phyloP scores from a whole-genome alignment of 164 flowering plant genomes.

The Umbellularia californica region DNA sequence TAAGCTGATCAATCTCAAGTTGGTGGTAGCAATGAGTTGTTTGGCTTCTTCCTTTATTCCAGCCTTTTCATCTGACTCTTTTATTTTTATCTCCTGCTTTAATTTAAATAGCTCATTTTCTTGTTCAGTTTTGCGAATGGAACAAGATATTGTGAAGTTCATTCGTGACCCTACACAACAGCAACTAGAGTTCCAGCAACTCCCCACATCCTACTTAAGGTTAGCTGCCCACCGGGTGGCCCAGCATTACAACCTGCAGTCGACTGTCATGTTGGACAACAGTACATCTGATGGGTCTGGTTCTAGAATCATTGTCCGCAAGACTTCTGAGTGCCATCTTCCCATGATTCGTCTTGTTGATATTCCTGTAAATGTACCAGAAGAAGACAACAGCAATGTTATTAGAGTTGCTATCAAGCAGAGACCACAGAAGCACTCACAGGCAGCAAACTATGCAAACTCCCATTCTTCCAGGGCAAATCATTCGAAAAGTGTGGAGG shows the following conservation, averaged over 20 bases:
- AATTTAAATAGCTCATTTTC: neutral
- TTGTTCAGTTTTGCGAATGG: slow-evolving; percentile 79
- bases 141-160: slow-evolving; percentile 91
- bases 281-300: slow-evolving; percentile 77
- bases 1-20: too few relatives aligned
- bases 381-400: slow-evolving; percentile 45
- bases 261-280: slow-evolving; percentile 77
- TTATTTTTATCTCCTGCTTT: too few relatives aligned
- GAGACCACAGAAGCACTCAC: slow-evolving; percentile 65
- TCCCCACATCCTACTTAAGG: slow-evolving; percentile 96
- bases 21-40: too few relatives aligned
- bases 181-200: slow-evolving; percentile 87
- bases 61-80: too few relatives aligned
- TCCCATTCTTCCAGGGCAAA: slow-evolving; percentile 45
- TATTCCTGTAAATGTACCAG: slow-evolving; percentile 68
- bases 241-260: slow-evolving; percentile 86
- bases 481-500: slow-evolving; percentile 81
- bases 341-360: slow-evolving; percentile 85
- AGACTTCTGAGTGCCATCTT: slow-evolving; percentile 59
- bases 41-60: too few relatives aligned
- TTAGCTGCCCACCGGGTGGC: slow-evolving; percentile 98
- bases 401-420: slow-evolving; percentile 86
- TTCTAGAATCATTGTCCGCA: slow-evolving; percentile 74
- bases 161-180: slow-evolving; percentile 72
- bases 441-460: slow-evolving; percentile 23